Evolutionary conservation across 331 rosid species (phyloP).

Genomic region (Quercus lobata): DNA sequence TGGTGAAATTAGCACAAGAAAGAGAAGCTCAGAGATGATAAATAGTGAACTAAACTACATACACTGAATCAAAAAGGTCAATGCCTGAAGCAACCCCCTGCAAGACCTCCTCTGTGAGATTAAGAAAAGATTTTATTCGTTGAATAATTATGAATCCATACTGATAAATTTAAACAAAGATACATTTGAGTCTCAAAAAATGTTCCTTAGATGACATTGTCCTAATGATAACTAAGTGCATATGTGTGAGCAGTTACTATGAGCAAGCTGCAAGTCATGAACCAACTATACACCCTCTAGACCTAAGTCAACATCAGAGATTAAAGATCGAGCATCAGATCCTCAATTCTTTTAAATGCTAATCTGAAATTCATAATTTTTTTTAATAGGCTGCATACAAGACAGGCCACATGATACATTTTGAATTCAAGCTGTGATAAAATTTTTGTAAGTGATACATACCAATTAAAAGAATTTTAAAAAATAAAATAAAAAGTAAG

Average conservation of each 20-base stretch:
- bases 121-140: slow-evolving; percentile 19
- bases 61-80: slow-evolving; percentile 87
- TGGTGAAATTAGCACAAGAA: slow-evolving; percentile 4
- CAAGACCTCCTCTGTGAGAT: slow-evolving; percentile 86
- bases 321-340: neutral
- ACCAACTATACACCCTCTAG: neutral
- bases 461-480: neutral
- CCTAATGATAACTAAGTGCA: slow-evolving; percentile 1
- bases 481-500: neutral
- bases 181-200: slow-evolving; percentile 14
- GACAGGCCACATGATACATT: neutral
- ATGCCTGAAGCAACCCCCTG: slow-evolving; percentile 86
- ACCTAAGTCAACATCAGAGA: neutral
- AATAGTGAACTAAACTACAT: slow-evolving; percentile 32
- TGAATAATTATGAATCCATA: neutral
- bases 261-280: neutral
- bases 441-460: neutral
- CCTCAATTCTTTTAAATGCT: slow-evolving; percentile 2
- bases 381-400: neutral
- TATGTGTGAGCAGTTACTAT: neutral
- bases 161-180: slow-evolving; percentile 11
- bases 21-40: slow-evolving; percentile 4
- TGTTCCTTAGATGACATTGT: neutral
- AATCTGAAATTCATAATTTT: neutral
- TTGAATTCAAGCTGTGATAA: neutral